Percentiles rank a stretch among this genome's conserved stretches.
Evolutionary conservation across 768 basidiomycete genomes (phyloP).

Genomic region (Pleurotus salmoneostramineus): DNA sequence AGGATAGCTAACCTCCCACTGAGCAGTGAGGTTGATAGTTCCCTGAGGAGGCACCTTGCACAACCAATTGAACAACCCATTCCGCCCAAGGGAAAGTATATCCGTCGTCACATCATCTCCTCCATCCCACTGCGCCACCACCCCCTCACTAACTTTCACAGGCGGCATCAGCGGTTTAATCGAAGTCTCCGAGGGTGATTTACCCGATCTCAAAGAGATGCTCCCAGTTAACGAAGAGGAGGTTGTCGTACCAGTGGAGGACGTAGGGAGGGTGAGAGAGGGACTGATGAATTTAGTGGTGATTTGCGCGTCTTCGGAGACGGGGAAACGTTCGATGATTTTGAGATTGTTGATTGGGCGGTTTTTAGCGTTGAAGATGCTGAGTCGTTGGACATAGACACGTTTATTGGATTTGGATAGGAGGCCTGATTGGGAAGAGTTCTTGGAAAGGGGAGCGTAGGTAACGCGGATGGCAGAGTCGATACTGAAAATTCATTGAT

Average conservation of each 20-base stretch:
- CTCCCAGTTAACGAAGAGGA: background rate
- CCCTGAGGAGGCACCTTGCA: constrained; percentile 24
- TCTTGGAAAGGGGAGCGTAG: constrained; percentile 33
- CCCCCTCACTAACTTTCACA: constrained; percentile 21
- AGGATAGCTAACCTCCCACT: constrained; percentile 9
- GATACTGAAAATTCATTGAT: constrained; percentile 17
- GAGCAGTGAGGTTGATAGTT: constrained; percentile 20
- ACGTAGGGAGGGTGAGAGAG: constrained; percentile 17
- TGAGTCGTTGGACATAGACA: constrained; percentile 31
- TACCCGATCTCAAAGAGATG: background rate
- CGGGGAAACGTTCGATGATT: constrained; percentile 34
- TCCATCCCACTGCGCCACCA: constrained; percentile 35
- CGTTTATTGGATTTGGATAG: constrained; percentile 27
- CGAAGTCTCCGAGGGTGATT: background rate
- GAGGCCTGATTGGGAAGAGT: constrained; percentile 28
- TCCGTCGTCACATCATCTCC: constrained; percentile 25
- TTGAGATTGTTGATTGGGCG: constrained; percentile 23
- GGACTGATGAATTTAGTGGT: constrained; percentile 37
- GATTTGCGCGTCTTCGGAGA: constrained; percentile 33
- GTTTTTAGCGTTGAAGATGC: constrained; percentile 32
- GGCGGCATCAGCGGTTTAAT: constrained; percentile 13
- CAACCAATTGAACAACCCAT: constrained; percentile 30
- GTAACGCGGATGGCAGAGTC: constrained; percentile 37
- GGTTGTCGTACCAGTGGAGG: background rate
- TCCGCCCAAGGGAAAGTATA: constrained; percentile 16